phyloP scores from a whole-genome alignment of 1,139 yeast species.

The Debaryomyces fabryi region DNA sequence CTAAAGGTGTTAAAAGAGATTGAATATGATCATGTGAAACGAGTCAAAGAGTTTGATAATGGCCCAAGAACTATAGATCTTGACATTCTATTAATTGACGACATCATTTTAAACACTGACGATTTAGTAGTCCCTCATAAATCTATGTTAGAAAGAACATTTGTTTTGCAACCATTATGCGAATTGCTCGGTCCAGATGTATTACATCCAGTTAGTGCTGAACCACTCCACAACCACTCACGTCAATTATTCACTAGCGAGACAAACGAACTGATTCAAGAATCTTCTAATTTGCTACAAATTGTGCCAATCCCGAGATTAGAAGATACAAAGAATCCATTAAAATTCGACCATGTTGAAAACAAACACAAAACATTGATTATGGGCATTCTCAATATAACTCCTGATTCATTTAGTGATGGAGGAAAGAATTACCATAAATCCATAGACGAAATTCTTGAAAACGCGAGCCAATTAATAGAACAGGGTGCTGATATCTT shows the following conservation, averaged over 20 bases:
- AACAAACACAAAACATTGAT: conserved; percentile 48
- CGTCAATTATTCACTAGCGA: conserved; percentile 51
- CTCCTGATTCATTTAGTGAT: conserved; percentile 96
- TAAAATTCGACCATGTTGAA: conserved; percentile 42
- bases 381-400: conserved; percentile 87
- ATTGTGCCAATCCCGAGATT: conserved; percentile 47
- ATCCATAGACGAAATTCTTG: conserved; percentile 33
- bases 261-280: conserved; percentile 40
- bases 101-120: conserved; percentile 53
- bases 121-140: conserved; percentile 81
- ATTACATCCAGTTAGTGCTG: conserved; percentile 83
- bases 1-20: conserved; percentile 66
- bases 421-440: conserved; percentile 56
- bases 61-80: conserved; percentile 92
- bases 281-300: conserved; percentile 46
- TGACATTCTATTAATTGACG: conserved; percentile 79
- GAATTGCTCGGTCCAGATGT: conserved; percentile 70
- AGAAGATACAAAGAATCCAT: conserved; percentile 21
- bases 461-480: conserved; percentile 49
- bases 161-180: conserved; percentile 86
- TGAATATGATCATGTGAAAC: conserved; percentile 69
- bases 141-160: conserved; percentile 83
- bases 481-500: conserved; percentile 65
- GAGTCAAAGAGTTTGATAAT: conserved; percentile 79
- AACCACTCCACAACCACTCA: conserved; percentile 70